Percentiles rank a stretch among this genome's conserved stretches.
These are phyloP conservation scores for Discostella pseudostelligera DNA, from an alignment of 108 stramenopile species.

Conservation along the genomic window DNA sequence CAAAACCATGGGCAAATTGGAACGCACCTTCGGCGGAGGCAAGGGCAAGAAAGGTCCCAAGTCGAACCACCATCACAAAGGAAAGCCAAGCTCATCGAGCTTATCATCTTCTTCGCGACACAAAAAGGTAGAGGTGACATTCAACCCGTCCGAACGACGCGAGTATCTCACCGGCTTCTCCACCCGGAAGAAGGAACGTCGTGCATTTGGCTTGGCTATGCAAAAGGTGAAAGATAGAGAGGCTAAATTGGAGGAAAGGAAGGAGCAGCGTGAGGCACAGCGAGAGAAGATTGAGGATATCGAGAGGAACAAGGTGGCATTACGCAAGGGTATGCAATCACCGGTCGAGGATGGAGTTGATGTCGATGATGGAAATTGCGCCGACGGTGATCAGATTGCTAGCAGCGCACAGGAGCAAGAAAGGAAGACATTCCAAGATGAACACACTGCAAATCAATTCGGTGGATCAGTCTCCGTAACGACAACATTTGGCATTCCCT, in stretches of 20 bases:
- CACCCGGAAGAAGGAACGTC: conserved; percentile 69
- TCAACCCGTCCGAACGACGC: conserved; percentile 68
- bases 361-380: conserved; percentile 14
- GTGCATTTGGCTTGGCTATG: conserved; percentile 88
- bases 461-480: conserved; percentile 81
- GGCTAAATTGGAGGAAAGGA: conserved; percentile 64
- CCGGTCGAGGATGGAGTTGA: conserved; percentile 20
- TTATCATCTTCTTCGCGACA: not conserved
- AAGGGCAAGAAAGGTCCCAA: not conserved
- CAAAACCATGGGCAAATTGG: conserved; percentile 5
- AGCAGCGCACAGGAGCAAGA: conserved; percentile 20
- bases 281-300: conserved; percentile 68
- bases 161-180: conserved; percentile 78
- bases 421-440: conserved; percentile 60
- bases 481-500: conserved; percentile 59
- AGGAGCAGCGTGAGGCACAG: conserved; percentile 55
- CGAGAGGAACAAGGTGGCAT: conserved; percentile 58
- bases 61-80: conserved; percentile 6
- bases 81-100: conserved; percentile 4
- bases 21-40: not conserved
- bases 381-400: too few relatives aligned
- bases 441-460: conserved; percentile 58
- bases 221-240: conserved; percentile 88
- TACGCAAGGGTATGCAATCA: conserved; percentile 22
- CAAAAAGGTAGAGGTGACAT: conserved; percentile 67